Conservation (phyloP, 176 grass and related monocot species). For the Cenchrus americanus region DNA sequence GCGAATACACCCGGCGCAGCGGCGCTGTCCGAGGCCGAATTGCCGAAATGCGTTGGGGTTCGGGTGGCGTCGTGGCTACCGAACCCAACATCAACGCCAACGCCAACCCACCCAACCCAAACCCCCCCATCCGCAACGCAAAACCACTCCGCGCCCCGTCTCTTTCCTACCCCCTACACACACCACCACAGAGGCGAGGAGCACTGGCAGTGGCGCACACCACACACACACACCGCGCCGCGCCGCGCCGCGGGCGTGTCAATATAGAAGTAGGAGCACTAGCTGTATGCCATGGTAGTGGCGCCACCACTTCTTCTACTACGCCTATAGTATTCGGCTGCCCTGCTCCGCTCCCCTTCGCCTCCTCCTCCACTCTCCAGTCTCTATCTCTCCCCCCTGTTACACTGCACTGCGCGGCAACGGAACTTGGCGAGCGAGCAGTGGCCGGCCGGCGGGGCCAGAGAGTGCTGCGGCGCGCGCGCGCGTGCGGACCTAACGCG, state of each 20-base stretch:
- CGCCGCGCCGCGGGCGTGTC: background rate
- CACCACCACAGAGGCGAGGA: background rate
- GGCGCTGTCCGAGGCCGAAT: background rate
- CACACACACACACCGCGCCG: too few relatives aligned
- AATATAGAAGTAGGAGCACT: constrained; percentile 14
- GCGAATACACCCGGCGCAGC: background rate
- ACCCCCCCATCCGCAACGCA: background rate
- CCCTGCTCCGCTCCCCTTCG: background rate
- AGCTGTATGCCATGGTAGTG: constrained; percentile 27
- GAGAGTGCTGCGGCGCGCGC: too few relatives aligned
- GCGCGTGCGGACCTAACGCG: constrained; percentile 36
- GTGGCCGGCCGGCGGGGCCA: constrained; percentile 1
- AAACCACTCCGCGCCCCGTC: background rate
- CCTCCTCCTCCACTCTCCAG: background rate
- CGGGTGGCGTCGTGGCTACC: constrained; percentile 14
- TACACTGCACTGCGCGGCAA: background rate
- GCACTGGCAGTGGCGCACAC: background rate
- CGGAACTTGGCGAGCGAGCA: constrained; percentile 9
- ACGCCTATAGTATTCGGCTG: background rate
- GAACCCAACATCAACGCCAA: constrained; percentile 27
- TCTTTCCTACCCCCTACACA: background rate
- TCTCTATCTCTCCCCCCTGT: too few relatives aligned
- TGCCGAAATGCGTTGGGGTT: constrained; percentile 14
- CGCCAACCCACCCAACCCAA: constrained; percentile 29
- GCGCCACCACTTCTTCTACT: background rate